Evolutionary conservation across 73 alveolate species (phyloP).

Genomic region (Symbiodinium pilosum): DNA sequence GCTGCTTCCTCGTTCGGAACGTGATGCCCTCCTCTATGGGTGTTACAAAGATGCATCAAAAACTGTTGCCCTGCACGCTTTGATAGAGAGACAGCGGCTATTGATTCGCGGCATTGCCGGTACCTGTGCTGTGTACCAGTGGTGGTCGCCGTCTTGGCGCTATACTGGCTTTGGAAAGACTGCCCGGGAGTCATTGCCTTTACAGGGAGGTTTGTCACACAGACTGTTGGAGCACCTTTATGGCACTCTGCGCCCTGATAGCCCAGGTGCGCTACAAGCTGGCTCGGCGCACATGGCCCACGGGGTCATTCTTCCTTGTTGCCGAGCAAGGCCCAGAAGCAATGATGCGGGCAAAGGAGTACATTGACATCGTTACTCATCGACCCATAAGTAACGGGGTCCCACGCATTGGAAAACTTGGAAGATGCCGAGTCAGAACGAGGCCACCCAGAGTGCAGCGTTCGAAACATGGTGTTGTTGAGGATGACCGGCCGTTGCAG

Average conservation of each 20-base stretch:
- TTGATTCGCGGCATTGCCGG: not conserved
- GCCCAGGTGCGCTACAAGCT: too few species aligned
- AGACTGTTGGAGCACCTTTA: not conserved
- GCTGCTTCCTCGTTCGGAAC: not conserved
- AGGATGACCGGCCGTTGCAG: not conserved
- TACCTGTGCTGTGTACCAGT: too few species aligned
- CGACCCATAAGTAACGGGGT: not conserved
- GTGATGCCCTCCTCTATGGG: not conserved
- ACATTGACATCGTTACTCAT: not conserved
- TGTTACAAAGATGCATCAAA: not conserved
- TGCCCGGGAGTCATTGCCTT: not conserved
- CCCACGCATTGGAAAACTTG: not conserved
- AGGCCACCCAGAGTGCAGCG: not conserved
- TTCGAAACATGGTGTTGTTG: not conserved
- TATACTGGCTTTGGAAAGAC: not conserved
- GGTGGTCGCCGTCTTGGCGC: not conserved
- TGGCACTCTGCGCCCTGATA: not conserved
- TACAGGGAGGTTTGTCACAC: not conserved
- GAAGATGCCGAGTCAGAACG: not conserved
- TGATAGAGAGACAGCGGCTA: not conserved
- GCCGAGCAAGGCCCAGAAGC: not conserved
- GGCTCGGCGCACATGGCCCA: not conserved
- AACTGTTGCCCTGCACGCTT: not conserved
- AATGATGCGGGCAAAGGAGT: not conserved
- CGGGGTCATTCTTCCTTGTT: not conserved